Conservation (phyloP, 179 eudicot species). For the Amaranthus tricolor region DNA sequence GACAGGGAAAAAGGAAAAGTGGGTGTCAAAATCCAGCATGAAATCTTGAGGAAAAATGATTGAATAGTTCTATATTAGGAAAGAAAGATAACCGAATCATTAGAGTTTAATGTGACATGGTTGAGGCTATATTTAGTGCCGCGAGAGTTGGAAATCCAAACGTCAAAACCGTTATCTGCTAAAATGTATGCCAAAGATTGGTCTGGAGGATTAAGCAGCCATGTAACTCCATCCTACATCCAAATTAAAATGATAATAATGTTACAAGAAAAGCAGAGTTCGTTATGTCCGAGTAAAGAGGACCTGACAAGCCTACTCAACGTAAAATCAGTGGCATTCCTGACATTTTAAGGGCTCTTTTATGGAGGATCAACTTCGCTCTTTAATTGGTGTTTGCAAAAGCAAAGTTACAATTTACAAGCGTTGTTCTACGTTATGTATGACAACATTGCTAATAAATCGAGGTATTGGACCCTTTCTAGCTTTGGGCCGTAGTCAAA, state of each 20-base stretch:
- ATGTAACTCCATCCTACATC: conserved; percentile 56
- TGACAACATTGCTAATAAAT: no score
- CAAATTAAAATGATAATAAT: not conserved
- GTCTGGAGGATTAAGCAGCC: conserved; percentile 52
- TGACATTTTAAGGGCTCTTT: no score
- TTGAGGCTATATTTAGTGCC: conserved; percentile 58
- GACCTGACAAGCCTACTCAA: not conserved
- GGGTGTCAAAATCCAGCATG: not conserved
- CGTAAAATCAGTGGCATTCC: no score
- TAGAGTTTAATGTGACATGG: conserved; percentile 51
- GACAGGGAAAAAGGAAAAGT: not conserved
- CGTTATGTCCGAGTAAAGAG: no score
- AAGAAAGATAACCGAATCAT: conserved; percentile 37
- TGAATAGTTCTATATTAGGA: not conserved
- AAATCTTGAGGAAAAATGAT: not conserved
- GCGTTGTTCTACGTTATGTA: no score
- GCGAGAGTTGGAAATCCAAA: conserved; percentile 62
- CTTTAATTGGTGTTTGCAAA: no score
- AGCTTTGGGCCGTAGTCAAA: no score
- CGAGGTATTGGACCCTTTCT: no score
- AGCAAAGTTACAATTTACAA: no score
- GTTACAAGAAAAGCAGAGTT: not conserved
- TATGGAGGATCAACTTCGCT: no score
- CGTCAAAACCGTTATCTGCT: conserved; percentile 74
- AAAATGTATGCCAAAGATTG: conserved; percentile 55